Percentiles rank a stretch among this genome's conserved stretches.
Evolutionary conservation across 768 basidiomycete species (phyloP).

Genomic region (Psilocybe subaeruginosa): DNA sequence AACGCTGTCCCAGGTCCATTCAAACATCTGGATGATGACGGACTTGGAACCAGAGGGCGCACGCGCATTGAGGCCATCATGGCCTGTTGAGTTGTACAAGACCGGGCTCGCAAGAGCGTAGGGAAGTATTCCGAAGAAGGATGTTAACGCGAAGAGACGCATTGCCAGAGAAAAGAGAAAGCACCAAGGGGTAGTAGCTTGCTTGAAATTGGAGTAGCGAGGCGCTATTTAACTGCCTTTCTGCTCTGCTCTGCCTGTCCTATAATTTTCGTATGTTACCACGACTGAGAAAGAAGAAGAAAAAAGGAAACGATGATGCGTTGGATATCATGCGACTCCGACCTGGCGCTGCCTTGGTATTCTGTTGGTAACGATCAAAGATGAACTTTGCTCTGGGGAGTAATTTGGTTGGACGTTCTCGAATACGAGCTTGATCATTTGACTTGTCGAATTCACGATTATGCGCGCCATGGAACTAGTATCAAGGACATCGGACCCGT

Average conservation of each 20-base stretch:
- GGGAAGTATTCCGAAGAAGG: conserved; percentile 7
- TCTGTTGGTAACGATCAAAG: not conserved
- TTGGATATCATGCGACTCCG: not conserved
- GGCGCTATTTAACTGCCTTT: not conserved
- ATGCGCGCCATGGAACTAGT: not conserved
- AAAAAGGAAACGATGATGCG: not conserved
- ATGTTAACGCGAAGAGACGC: not conserved
- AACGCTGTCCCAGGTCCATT: conserved; percentile 65
- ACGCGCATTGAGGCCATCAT: conserved; percentile 16
- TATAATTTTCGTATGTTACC: not conserved
- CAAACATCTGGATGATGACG: conserved; percentile 73
- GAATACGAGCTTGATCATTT: not conserved
- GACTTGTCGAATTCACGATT: not conserved
- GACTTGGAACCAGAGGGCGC: conserved; percentile 35
- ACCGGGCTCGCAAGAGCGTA: conserved; percentile 3
- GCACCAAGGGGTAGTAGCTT: not conserved
- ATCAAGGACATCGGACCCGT: not conserved
- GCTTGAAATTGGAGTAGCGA: not conserved
- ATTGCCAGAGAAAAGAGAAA: not conserved
- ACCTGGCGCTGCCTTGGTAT: not conserved
- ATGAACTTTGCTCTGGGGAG: not conserved
- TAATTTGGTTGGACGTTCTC: not conserved
- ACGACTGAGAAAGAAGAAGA: not conserved
- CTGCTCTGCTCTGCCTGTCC: not conserved
- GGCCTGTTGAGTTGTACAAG: not conserved